Conservation (phyloP, 106 monocot species). For the Chionographis japonica region DNA sequence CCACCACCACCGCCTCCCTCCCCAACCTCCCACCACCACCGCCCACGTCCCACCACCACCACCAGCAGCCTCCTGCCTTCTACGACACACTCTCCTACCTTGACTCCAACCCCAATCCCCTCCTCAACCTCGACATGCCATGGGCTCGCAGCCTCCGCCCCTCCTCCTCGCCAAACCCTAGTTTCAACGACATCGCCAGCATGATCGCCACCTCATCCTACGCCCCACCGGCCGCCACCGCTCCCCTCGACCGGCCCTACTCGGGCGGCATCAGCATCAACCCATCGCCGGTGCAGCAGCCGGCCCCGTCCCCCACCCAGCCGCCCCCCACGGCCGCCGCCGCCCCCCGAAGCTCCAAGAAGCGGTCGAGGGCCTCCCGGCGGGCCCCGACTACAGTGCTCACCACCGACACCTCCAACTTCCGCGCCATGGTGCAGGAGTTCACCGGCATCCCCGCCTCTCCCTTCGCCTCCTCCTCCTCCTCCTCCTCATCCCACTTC, state of each 20-base stretch:
- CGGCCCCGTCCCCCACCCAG: not conserved
- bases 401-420: conserved; percentile 86
- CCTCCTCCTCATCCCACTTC: no score
- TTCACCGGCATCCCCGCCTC: conserved; percentile 83
- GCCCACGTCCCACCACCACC: conserved; percentile 3
- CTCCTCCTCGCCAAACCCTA: not conserved
- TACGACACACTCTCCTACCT: conserved; percentile 4
- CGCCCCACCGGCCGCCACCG: conserved; percentile 3
- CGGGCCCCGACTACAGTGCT: conserved; percentile 84
- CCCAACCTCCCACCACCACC: no score
- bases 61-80: no score
- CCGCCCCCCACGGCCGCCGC: not conserved
- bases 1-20: conserved; percentile 2
- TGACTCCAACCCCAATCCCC: conserved; percentile 1
- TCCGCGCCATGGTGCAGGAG: conserved; percentile 96
- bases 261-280: no score
- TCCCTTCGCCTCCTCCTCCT: conserved; percentile 45
- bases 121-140: conserved; percentile 9
- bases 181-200: no score
- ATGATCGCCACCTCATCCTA: not conserved
- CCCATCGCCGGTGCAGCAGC: no score
- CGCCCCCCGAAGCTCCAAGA: conserved; percentile 38
- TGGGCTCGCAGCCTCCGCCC: not conserved
- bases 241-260: no score
- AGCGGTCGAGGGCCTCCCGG: conserved; percentile 68